A percentile compares a stretch with the other conserved stretches of the same genome.
These are phyloP conservation scores for Aspergillus leporis DNA, from an alignment of 495 filamentous ascomycete genomes.

Conservation along the genomic window DNA sequence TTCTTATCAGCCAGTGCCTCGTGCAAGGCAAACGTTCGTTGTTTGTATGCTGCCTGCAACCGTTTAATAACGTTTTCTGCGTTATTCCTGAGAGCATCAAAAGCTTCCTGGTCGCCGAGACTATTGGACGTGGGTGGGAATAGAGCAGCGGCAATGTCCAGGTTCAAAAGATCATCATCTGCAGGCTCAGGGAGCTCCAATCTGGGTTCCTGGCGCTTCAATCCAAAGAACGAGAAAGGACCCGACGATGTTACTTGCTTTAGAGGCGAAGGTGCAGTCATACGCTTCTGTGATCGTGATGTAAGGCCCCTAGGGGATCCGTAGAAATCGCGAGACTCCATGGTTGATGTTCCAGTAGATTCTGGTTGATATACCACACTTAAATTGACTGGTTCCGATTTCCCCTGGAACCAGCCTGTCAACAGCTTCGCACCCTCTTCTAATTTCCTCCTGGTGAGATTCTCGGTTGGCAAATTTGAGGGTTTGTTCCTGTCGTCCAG, in stretches of 20 bases:
- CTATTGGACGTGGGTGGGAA: conserved; percentile 56
- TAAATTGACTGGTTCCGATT: conserved; percentile 48
- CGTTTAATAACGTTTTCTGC: conserved; percentile 63
- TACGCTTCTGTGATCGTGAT: conserved; percentile 34
- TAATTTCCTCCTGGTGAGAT: conserved; percentile 41
- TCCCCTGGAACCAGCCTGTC: conserved; percentile 54
- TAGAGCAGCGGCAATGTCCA: conserved; percentile 64
- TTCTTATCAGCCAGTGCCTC: conserved; percentile 62
- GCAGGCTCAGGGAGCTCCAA: conserved; percentile 35
- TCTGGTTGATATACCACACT: conserved; percentile 30
- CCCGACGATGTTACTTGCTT: conserved; percentile 34
- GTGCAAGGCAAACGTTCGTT: conserved; percentile 57
- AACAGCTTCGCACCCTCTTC: conserved; percentile 44
- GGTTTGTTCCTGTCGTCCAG: conserved; percentile 18
- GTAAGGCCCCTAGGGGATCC: conserved; percentile 20
- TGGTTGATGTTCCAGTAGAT: conserved; percentile 20
- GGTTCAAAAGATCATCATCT: conserved; percentile 63
- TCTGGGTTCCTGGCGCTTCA: conserved; percentile 32
- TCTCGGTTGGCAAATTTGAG: conserved; percentile 29
- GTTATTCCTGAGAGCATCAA: conserved; percentile 68
- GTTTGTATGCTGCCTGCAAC: conserved; percentile 72
- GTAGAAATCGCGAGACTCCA: conserved; percentile 22
- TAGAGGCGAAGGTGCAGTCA: conserved; percentile 33
- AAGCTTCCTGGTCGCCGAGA: conserved; percentile 62
- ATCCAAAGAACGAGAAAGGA: conserved; percentile 42